Evolutionary conservation across 2,329 filamentous ascomycete genomes (phyloP), one percentile per base, ranked within the genome.

Genomic region (Cladobotryum protrusum): DNA sequence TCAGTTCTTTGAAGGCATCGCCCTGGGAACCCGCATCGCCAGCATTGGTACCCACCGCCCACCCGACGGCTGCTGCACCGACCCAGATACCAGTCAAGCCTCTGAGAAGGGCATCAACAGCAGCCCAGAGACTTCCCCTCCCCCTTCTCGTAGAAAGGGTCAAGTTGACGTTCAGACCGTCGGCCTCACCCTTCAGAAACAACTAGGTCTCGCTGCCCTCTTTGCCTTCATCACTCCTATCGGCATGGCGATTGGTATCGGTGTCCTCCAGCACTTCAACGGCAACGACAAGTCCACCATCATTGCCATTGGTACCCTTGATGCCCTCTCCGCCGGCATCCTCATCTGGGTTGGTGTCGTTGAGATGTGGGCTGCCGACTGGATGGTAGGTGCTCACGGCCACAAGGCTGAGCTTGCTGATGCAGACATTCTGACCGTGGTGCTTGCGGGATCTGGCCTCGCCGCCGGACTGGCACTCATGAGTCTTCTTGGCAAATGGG

Each of bases 311-410:
- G 87, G 86, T 1, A 88, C 85, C 0, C 72, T 91, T 1, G 83
- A 91, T 63, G 84, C 86, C 5, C 61, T 90, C 9, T 87, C 82
- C 1, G 85, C 87, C 0, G 87, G 87, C 24, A 87, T 92, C 41
- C 72, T 91, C 32, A 70, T 86, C n/a, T 91, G 87, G 85, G 86
- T 90, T 2, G 85, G 85, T 2, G 67, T 90, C 1, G 86, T 90
- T 0, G 86, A 90, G 69, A 89, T 91, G 85, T 84, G 83, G 80
- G 84, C 84, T 2, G 72, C 78, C 37, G 87, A 91, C 61, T 91
- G 87, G 87, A 77, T 81, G 59, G 72, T 72, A 1, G 78, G 76
- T 15, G 50, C 56, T 8, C 67, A 69, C 35, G 67, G 67, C 7
- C 59, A 62, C 37, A 61, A 61, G 55, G 63, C 66, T 17, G 79